Base-by-base conservation (phyloP, 352 stramenopile genomes). In the Pythium phragmitis region DNA sequence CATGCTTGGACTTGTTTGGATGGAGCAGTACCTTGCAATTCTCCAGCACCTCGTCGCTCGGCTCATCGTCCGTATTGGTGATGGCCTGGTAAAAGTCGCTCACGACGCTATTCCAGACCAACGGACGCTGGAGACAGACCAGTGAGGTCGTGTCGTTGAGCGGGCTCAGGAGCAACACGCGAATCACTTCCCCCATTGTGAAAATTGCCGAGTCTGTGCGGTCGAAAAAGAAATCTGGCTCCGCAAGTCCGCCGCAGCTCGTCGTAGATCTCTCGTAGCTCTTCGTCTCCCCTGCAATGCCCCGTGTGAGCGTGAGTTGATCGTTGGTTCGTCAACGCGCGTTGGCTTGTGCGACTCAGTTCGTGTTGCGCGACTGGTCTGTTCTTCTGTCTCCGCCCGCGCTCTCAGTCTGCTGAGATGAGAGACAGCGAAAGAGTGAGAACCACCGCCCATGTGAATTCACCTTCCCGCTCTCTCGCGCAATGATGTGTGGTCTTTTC, bases 51-150 rank as follows among this genome's bases (percentile, higher is more conserved):
- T 69, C 77, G 26, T 76, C 67, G 42, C 70, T 73, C 26, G 85
- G 85, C 34, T 89, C 80, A 49, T 93, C 85, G 69, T 93, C 85
- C 57, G 82, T 81, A 75, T 93, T 89, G 53, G 74, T 89, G 60
- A 93, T 87, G 48, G 82, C 82, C 69, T 91, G 82, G 71, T 91
- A 91, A 69, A 93, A 91, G 71, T 93, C 85, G 57, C 75, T 72
- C 4, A 93, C 74, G 58, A 93, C 85, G 61, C 75, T 59, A 49
- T 77, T 80, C 85, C 85, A 93, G 49, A 89, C 79, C 52, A 93
- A 79, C 57, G 85, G 85, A 30, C 85, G 82, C 66, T 89, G 77
- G 41, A 93, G 82, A 72, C 82, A 90, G 70, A 93, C 85, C 66
- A 93, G 80, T 60, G 80, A 82, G 57, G 82, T 91, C 37, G 76